phyloP scores from a whole-genome alignment of 768 basidiomycete genomes.

The Psilocybe subaeruginosa region DNA sequence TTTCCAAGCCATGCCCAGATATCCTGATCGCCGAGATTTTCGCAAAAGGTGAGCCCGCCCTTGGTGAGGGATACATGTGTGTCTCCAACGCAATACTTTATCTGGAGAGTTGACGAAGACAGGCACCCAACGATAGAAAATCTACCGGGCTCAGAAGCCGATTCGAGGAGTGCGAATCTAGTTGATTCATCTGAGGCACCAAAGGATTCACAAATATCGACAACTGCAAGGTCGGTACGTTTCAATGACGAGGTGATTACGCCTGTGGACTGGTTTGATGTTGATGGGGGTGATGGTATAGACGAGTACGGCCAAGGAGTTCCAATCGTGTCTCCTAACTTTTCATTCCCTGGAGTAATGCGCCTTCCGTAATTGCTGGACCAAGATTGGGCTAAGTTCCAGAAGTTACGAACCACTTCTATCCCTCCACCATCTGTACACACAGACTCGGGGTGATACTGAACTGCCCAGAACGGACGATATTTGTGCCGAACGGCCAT shows the following conservation, averaged over 20 bases:
- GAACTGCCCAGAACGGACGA: conserved; percentile 85
- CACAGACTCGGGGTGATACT: conserved; percentile 88
- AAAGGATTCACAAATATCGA: conserved; percentile 61
- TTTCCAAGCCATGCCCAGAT: conserved; percentile 76
- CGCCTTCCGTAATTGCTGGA: conserved; percentile 38
- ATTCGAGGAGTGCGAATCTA: conserved; percentile 77
- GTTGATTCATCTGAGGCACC: conserved; percentile 58
- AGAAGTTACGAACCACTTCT: conserved; percentile 76
- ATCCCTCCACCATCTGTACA: conserved; percentile 70
- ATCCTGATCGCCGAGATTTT: conserved; percentile 51
- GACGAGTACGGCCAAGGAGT: conserved; percentile 59
- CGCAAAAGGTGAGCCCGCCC: conserved; percentile 34
- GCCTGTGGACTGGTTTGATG: conserved; percentile 21
- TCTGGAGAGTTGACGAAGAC: conserved; percentile 52
- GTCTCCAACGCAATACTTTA: conserved; percentile 61
- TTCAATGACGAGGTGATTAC: conserved; percentile 42
- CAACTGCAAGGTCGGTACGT: conserved; percentile 42
- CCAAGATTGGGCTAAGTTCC: conserved; percentile 69
- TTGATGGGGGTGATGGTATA: conserved; percentile 26
- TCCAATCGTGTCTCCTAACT: conserved; percentile 41
- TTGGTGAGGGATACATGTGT: conserved; percentile 45
- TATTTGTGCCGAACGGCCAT: conserved; percentile 72
- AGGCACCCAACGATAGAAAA: conserved; percentile 74
- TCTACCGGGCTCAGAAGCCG: conserved; percentile 73
- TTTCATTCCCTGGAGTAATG: conserved; percentile 43